A percentile compares a stretch with the other conserved stretches of the same genome.
Evolutionary conservation across 2,329 filamentous ascomycete genomes (phyloP).

Genomic region (Neonectria coccinea): DNA sequence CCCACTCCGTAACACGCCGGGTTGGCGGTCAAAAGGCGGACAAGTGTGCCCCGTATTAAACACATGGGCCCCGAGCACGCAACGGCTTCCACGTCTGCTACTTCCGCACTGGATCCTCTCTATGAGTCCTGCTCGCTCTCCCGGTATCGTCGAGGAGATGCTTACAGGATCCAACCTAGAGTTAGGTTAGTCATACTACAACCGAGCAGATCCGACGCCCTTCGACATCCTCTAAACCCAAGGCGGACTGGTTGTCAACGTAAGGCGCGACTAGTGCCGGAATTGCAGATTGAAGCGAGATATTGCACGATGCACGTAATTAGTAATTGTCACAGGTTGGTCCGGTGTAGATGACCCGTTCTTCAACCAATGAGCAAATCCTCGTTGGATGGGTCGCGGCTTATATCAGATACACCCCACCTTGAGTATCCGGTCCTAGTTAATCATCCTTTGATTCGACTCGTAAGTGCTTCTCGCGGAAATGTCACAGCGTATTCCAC

Average conservation of each 20-base stretch:
- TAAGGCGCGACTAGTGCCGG: neutral
- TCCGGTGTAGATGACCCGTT: neutral
- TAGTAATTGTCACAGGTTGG: neutral
- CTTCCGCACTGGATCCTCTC: neutral
- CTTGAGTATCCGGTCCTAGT: neutral
- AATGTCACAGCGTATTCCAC: too few relatives aligned
- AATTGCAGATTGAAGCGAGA: neutral
- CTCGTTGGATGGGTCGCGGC: neutral
- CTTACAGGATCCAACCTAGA: neutral
- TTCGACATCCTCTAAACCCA: neutral
- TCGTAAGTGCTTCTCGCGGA: too few relatives aligned
- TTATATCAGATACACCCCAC: neutral
- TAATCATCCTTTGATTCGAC: too few relatives aligned
- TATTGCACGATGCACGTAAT: neutral
- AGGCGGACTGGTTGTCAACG: neutral
- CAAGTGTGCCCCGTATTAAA: neutral
- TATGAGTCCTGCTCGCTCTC: neutral
- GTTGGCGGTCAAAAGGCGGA: neutral
- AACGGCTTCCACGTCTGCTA: neutral
- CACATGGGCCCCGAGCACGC: neutral
- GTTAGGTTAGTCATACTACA: neutral
- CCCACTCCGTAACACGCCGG: neutral
- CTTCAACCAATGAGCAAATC: neutral
- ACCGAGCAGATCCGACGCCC: neutral
- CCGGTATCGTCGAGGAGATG: neutral